Conservation (phyloP, 1,284 basidiomycete species). For the Termitomyces sp. region DNA sequence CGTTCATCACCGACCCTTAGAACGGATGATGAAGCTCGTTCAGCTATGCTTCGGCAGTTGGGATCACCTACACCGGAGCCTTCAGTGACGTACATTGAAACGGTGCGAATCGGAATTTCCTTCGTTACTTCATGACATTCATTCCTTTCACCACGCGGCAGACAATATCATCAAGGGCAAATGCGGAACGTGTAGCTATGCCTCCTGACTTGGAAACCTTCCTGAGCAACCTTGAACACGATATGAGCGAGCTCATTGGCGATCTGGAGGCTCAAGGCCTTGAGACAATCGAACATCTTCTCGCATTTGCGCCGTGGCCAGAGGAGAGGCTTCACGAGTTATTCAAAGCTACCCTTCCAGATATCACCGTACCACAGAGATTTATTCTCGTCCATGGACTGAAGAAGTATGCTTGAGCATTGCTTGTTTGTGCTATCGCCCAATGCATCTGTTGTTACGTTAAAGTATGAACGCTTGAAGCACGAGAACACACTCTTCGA, state of each 20-base stretch:
- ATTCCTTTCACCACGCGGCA: background rate
- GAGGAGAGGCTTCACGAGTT: slow-evolving; percentile 5
- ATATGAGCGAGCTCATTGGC: background rate
- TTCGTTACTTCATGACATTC: background rate
- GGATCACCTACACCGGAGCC: background rate
- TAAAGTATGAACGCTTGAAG: background rate
- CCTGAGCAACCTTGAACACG: slow-evolving; percentile 1
- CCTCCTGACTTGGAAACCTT: slow-evolving; percentile 2
- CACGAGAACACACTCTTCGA: background rate
- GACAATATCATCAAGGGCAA: background rate
- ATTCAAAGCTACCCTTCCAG: slow-evolving; percentile 4
- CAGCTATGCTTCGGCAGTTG: background rate
- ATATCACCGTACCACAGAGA: slow-evolving; percentile 1
- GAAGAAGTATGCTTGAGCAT: background rate
- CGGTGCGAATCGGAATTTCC: background rate
- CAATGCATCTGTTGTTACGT: background rate
- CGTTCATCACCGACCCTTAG: background rate
- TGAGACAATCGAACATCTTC: background rate
- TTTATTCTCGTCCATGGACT: slow-evolving; percentile 11
- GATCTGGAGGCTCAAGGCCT: slow-evolving; percentile 1
- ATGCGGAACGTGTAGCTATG: background rate
- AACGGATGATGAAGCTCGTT: background rate
- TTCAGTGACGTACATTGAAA: background rate
- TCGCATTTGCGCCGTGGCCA: slow-evolving; percentile 1
- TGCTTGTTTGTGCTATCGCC: background rate